Percentiles rank a stretch among this genome's conserved stretches.
These are phyloP conservation scores for Blastocystis hominis DNA, from an alignment of 352 stramenopile genomes.

Conservation along the genomic window DNA sequence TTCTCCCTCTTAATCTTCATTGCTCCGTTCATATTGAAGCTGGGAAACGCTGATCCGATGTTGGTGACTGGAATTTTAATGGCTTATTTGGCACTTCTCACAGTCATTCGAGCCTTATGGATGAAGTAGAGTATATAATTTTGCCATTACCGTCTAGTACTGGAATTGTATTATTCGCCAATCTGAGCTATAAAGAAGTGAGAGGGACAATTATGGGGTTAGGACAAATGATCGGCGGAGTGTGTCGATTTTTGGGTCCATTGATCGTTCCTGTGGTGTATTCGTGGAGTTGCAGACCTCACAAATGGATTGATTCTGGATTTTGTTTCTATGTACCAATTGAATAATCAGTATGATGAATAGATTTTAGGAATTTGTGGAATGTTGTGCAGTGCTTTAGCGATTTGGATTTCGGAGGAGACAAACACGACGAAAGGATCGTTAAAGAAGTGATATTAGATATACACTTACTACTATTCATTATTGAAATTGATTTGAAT, in stretches of 20 bases:
- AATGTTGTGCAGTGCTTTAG: neutral
- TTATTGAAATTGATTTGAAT: too few relatives aligned
- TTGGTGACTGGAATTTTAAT: neutral
- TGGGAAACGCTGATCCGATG: neutral
- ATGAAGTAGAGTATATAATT: neutral
- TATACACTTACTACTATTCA: neutral
- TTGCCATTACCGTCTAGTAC: neutral
- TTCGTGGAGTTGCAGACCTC: conserved; percentile 23
- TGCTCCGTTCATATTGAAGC: neutral
- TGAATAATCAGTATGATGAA: neutral
- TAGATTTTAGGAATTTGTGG: neutral
- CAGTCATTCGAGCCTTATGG: neutral
- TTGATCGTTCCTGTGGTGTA: conserved; percentile 12
- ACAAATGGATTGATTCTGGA: neutral
- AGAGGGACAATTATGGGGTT: conserved; percentile 2
- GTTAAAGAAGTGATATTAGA: neutral
- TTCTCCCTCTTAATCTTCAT: neutral
- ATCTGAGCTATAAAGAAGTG: conserved; percentile 36
- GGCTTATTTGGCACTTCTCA: neutral
- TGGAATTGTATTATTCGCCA: neutral
- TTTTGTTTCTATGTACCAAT: neutral
- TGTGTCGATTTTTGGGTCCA: conserved; percentile 4
- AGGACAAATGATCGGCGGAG: neutral
- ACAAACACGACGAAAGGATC: neutral
- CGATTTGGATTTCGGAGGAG: neutral